Evolutionary conservation across 306 rosid genomes (phyloP).

Genomic region (Gleditsia sinensis): DNA sequence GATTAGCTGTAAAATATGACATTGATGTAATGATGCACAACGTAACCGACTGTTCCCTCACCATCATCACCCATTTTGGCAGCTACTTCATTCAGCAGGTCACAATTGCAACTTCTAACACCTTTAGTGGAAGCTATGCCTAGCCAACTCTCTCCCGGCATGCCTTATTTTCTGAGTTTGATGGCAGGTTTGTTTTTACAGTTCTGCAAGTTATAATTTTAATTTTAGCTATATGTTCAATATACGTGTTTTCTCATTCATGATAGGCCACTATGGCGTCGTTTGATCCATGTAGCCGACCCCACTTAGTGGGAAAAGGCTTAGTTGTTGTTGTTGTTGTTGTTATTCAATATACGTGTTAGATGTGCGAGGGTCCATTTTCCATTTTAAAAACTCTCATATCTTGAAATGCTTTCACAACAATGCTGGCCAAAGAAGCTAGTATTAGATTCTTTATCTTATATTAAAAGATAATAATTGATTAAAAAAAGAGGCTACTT

Average conservation of each 20-base stretch:
- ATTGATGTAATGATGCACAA: conserved; percentile 11
- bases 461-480: neutral
- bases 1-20: conserved; percentile 27
- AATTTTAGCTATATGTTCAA: conserved; percentile 23
- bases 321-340: too few relatives aligned
- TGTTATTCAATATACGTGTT: too few relatives aligned
- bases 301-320: too few relatives aligned
- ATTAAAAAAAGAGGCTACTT: too few relatives aligned
- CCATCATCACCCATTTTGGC: conserved; percentile 38
- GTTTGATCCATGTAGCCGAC: too few relatives aligned
- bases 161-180: conserved; percentile 55
- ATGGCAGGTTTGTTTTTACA: conserved; percentile 60
- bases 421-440: neutral
- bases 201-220: neutral
- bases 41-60: conserved; percentile 24
- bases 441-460: neutral
- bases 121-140: conserved; percentile 68
- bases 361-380: conserved; percentile 10
- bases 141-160: conserved; percentile 49
- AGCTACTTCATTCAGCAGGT: conserved; percentile 81
- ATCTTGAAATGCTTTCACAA: conserved; percentile 11
- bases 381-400: neutral
- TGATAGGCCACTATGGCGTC: too few relatives aligned
- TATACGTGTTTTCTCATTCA: too few relatives aligned
- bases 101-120: conserved; percentile 55